Evolutionary conservation across 1,284 basidiomycete species (phyloP).

Genomic region (Pholiota adiposa): DNA sequence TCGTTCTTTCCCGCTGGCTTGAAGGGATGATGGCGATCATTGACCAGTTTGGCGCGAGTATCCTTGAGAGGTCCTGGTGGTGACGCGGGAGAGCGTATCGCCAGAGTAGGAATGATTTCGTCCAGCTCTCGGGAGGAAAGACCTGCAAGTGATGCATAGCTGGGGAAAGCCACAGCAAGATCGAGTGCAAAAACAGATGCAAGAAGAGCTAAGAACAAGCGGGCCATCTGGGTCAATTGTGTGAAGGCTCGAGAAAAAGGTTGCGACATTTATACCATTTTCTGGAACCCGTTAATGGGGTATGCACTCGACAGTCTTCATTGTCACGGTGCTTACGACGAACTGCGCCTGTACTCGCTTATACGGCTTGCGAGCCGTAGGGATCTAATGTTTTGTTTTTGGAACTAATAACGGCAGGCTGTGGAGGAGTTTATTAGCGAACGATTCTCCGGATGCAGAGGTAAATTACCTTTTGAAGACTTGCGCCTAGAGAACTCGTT

Average conservation of each 20-base stretch:
- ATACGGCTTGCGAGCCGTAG: no score
- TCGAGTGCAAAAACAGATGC: neutral
- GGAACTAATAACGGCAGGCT: neutral
- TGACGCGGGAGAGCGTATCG: constrained; percentile 1
- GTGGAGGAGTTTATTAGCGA: neutral
- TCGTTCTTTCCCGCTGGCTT: constrained; percentile 15
- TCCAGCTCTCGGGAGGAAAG: constrained; percentile 16
- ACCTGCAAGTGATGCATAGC: constrained; percentile 20
- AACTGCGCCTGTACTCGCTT: neutral
- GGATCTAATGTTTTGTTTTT: neutral
- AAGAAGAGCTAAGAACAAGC: neutral
- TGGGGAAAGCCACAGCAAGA: constrained; percentile 16
- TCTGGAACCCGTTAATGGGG: neutral
- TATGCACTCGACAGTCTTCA: neutral
- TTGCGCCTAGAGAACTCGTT: neutral
- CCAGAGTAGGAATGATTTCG: constrained; percentile 16
- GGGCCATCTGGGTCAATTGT: neutral
- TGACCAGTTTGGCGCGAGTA: constrained; percentile 22
- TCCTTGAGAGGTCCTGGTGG: constrained; percentile 21
- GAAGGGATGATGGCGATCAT: constrained; percentile 23
- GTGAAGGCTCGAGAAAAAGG: neutral
- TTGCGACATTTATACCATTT: neutral
- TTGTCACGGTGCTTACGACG: neutral
- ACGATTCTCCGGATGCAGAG: neutral
- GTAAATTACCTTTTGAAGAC: neutral